Percentiles rank a stretch among this genome's conserved stretches.
Conservation (phyloP, 202 grass and related monocot genomes). For the Alloteropsis angusta region DNA sequence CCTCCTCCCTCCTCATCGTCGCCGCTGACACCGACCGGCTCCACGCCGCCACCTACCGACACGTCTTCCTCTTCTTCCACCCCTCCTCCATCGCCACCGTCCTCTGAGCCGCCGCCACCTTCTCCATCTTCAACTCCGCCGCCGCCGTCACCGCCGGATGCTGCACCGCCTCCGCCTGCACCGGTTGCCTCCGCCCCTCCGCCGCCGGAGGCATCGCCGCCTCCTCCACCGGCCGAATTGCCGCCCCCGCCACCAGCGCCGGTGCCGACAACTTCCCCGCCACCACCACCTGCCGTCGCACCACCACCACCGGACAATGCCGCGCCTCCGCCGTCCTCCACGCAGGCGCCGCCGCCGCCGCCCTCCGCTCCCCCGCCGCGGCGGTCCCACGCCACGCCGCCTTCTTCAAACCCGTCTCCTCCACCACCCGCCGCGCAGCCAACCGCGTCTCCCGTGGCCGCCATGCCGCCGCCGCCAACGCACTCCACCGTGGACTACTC, state of each 20-base stretch:
- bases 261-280: constrained; percentile 15
- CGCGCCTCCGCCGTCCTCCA: constrained; percentile 12
- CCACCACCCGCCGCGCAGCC: constrained; percentile 12
- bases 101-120: constrained; percentile 2
- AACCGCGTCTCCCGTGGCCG: not conserved
- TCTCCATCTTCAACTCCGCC: not conserved
- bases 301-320: constrained; percentile 25
- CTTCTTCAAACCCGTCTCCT: constrained; percentile 21
- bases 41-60: constrained; percentile 23
- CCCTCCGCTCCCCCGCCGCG: not conserved
- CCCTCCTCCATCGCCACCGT: not conserved
- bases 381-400: constrained; percentile 4
- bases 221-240: constrained; percentile 12
- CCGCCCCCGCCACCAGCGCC: constrained; percentile 28
- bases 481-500: not conserved
- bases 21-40: not conserved
- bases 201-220: constrained; percentile 9
- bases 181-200: not conserved
- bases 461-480: not conserved
- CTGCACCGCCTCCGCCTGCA: constrained; percentile 29
- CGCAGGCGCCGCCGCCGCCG: constrained; percentile 11
- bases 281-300: constrained; percentile 1
- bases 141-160: not conserved
- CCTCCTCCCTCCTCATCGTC: not conserved
- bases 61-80: constrained; percentile 26